Evolutionary conservation across 2,329 filamentous ascomycete species (phyloP), one percentile per base, ranked within the genome.

Genomic region (Neonectria hederae): DNA sequence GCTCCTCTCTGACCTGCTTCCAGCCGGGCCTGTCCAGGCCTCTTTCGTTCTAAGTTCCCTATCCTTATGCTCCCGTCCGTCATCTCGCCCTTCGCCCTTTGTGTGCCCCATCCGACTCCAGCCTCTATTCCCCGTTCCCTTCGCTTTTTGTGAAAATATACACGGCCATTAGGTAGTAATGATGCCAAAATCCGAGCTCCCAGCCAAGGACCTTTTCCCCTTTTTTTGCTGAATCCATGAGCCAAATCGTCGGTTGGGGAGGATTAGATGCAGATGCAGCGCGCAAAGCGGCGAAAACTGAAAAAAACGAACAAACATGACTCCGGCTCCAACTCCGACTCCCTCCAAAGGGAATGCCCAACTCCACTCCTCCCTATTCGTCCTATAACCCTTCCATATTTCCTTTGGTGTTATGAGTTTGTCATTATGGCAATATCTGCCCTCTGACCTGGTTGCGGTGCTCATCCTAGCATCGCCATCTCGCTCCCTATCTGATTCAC

Each of bases 241-340:
- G 68, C 69, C 65, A 72, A 54, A 69, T 69, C 66, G 58, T 72
- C 65, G 68, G 66, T 70, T 65, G 72, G 61, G 65, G 68, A 72
- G 66, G 68, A 71, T 71, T 66, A 73, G 70, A 74, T 74, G 72
- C 72, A 74, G 72, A 74, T 74, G 72, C 71, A 74, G 70, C 69
- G 70, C 68, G 69, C 68, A 73, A 74, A 72, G 68, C 70, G 74
- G 69, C 70, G 72, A 72, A 65, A 74, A 71, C 64, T 72, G 66
- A 72, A 73, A 63, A 65, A 74, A 74, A 70, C 64, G 69, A 74
- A 73, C 74, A 73, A 73, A 74, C 71, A 71, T 73, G 73, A 77
- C 74, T 70, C 74, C 71, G 71, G 69, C 72, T 73, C 74, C 68
- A 74, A 76, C 72, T 73, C 74, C 72, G 68, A 73, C 55, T 61